Evolutionary conservation across 2,329 filamentous ascomycete species (phyloP), one percentile per base, ranked within the genome.

Genomic region (Colletotrichum lupini): DNA sequence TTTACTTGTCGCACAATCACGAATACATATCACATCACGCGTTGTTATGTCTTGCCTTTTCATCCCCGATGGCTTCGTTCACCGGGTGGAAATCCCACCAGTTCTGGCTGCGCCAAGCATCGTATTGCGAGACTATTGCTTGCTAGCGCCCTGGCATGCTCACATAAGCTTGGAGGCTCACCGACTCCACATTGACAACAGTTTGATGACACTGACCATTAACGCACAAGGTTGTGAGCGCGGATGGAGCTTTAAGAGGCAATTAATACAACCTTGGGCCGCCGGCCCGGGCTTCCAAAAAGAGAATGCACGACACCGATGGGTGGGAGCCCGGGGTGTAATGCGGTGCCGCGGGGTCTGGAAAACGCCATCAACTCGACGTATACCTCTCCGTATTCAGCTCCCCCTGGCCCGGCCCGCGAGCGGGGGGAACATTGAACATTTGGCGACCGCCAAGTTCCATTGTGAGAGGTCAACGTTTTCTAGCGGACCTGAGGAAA

Each of bases 61-160:
- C 65, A 57, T 53, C 26, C 28, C 22, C 19, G 7, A 32, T 26
- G 58, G 37, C 57, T 8, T 63, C 26, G 14, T 8, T 1, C n/a
- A 24, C 32, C 65, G 22, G 61, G 61, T 62, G 56, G 37, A 7
- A 32, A 32, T n/a, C 1, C 8, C 14, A 57, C 28, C 37, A 19
- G 24, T n/a, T 58, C 28, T 42, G 37, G 14, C 22, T 42, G 22
- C 46, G 66, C 66, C 66, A 68, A 68, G 66, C 42, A 26, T 68
- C 58, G 66, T 68, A 68, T 68, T 68, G 30, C 59, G 28, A 32
- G 58, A 63, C 42, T 63, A 63, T 68, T 30, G 65, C 11, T 35
- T 28, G 16, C 46, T 68, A 68, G 66, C 66, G 66, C 57, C 66
- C 56, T 68, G 58, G 66, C 66, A 64, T 59, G 66, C 66, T 68